Base-by-base conservation (phyloP, 1,139 yeast species). In the Taiozyma sp. region DNA sequence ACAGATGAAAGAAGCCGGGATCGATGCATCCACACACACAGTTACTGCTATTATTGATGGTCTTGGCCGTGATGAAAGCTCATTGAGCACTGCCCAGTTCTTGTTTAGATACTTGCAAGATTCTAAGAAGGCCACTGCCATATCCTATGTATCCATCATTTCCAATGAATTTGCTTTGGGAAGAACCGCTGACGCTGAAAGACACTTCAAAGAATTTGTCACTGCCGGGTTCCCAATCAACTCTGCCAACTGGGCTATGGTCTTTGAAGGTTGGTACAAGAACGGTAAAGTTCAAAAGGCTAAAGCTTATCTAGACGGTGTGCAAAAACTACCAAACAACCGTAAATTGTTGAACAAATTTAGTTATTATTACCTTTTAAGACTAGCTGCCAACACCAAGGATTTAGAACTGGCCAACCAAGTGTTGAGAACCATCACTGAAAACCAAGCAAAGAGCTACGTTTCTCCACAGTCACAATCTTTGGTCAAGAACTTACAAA, bases 31-130 rank as follows among this genome's bases (percentile, higher is more conserved):
- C 60, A 72, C 73, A 37, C 72, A 70, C 48, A 77, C 88, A 34
- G 68, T 76, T 53, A 73, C 85, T 9, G 70, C 83, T 8, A 70
- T 87, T 43, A 71, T 86, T 51, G 77, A 77, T 52, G 85, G 85
- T 21, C 71, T 85, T 52, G 72, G 76, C 52, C 75, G 74, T 59
- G 72, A 75, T 48, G 73, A 75, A 14, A 59, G 70, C 35, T 77
- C 80, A 51, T 63, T 77, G 32, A 73, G 69, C 28, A 75, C 80
- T n/a, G 86, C 88, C 1, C 69, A 85, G 51, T 59, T 65, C 8
- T 58, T 85, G 40, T 81, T 75, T 61, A 69, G 74, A 34, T 69
- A 71, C 50, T 63, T 78, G 68, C 71, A 71, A 51, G 59, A 58
- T 47, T 66, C 68, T 45, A 67, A 66, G 21, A 52, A 68, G 50